These are phyloP conservation scores for Pistacia atlantica DNA, from an alignment of 345 rosid species.

Conservation along the genomic window DNA sequence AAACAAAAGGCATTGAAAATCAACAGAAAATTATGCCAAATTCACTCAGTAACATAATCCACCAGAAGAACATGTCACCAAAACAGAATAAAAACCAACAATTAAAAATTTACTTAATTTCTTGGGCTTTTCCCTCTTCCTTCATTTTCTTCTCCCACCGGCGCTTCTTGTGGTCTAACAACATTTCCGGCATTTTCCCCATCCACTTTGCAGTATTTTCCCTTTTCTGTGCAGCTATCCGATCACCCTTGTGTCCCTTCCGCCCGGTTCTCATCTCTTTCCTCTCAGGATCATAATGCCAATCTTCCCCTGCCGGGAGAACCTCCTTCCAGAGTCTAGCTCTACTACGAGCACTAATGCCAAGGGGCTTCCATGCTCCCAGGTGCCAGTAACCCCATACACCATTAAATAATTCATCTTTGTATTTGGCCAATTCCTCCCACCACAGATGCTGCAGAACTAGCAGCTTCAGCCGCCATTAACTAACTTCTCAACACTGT, in stretches of 20 bases:
- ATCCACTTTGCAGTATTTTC: conserved; percentile 80
- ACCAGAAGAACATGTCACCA: not conserved
- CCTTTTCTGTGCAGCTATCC: conserved; percentile 79
- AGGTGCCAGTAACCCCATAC: conserved; percentile 94
- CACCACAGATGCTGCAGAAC: conserved; percentile 77
- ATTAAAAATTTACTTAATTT: conserved; percentile 9
- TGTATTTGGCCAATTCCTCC: conserved; percentile 71
- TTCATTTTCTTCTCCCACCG: conserved; percentile 96
- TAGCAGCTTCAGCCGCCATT: conserved; percentile 85
- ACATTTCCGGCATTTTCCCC: conserved; percentile 87
- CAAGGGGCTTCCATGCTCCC: conserved; percentile 89
- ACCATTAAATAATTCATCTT: conserved; percentile 74
- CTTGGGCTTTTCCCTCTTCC: conserved; percentile 76
- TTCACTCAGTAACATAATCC: not conserved
- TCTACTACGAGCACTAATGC: conserved; percentile 80
- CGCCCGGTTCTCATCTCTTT: conserved; percentile 80
- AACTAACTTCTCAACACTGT: not conserved
- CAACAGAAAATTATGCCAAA: not conserved
- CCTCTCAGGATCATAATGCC: conserved; percentile 92
- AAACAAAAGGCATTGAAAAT: not conserved
- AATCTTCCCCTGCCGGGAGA: conserved; percentile 66
- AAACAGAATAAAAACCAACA: not conserved
- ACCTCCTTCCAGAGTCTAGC: conserved; percentile 93
- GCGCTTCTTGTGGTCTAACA: conserved; percentile 87
- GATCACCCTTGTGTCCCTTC: conserved; percentile 88